These are phyloP conservation scores for Hypoxylon sp. DNA, from an alignment of 2,329 filamentous ascomycete genomes.

Conservation along the genomic window DNA sequence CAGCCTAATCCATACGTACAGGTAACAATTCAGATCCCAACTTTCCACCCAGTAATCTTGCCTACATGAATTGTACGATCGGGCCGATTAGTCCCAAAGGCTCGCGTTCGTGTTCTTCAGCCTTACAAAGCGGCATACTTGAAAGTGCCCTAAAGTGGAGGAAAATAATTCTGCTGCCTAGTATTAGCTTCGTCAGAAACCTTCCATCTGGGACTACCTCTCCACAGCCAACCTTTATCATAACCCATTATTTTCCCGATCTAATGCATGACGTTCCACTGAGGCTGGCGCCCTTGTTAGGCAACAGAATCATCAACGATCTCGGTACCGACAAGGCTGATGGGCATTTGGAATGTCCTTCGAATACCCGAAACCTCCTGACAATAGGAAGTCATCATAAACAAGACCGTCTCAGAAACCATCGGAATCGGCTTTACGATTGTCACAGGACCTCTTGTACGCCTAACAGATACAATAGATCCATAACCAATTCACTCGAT, in stretches of 20 bases:
- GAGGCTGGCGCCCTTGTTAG: neutral
- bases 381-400: neutral
- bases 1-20: neutral
- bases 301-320: neutral
- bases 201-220: neutral
- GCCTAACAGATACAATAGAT: neutral
- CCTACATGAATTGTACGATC: neutral
- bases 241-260: neutral
- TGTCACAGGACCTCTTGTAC: neutral
- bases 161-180: slow-evolving; percentile 15
- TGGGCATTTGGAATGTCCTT: neutral
- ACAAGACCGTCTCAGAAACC: neutral
- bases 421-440: neutral
- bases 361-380: neutral
- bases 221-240: neutral
- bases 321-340: neutral
- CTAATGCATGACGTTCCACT: neutral
- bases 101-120: neutral
- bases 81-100: neutral
- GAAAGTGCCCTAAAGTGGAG: neutral
- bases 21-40: neutral
- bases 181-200: neutral
- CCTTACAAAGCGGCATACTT: neutral
- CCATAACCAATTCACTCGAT: slow-evolving; percentile 11
- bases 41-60: neutral